Evolutionary conservation across 345 rosid species (phyloP).

Genomic region (Linum tenue): DNA sequence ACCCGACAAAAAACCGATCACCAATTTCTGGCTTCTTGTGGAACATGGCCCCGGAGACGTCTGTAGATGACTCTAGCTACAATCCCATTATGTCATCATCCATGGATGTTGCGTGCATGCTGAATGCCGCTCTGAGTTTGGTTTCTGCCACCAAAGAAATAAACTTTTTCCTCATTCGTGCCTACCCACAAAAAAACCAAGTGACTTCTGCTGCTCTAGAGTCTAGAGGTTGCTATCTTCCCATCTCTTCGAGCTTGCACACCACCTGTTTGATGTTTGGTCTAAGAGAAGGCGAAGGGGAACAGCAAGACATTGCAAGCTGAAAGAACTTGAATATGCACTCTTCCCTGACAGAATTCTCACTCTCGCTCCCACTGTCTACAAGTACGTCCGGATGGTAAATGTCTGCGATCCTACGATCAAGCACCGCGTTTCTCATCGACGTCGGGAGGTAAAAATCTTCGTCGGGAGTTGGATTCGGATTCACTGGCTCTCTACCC

Average conservation of each 20-base stretch:
- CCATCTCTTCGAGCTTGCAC: conserved; percentile 57
- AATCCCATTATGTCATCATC: conserved; percentile 8
- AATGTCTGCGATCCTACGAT: conserved; percentile 45
- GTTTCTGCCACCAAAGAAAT: neutral
- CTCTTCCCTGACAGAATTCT: conserved; percentile 43
- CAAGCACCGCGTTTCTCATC: conserved; percentile 54
- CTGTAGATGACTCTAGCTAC: neutral
- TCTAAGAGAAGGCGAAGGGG: conserved; percentile 77
- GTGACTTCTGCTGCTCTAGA: conserved; percentile 9
- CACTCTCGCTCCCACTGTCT: conserved; percentile 24
- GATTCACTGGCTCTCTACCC: conserved; percentile 58
- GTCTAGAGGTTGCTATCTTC: conserved; percentile 19
- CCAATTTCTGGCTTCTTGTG: neutral
- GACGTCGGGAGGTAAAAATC: conserved; percentile 59
- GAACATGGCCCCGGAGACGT: neutral
- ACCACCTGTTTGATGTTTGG: conserved; percentile 62
- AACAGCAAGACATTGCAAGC: conserved; percentile 81
- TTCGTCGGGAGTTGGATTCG: conserved; percentile 51
- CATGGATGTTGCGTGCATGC: neutral
- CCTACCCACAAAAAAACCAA: conserved; percentile 8
- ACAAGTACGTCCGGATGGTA: conserved; percentile 56
- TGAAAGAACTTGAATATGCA: conserved; percentile 53
- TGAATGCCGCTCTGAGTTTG: neutral
- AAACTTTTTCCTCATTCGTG: conserved; percentile 8
- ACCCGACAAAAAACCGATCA: neutral